These are phyloP conservation scores for Ceratonia siliqua DNA, from an alignment of 306 rosid species.

Conservation along the genomic window DNA sequence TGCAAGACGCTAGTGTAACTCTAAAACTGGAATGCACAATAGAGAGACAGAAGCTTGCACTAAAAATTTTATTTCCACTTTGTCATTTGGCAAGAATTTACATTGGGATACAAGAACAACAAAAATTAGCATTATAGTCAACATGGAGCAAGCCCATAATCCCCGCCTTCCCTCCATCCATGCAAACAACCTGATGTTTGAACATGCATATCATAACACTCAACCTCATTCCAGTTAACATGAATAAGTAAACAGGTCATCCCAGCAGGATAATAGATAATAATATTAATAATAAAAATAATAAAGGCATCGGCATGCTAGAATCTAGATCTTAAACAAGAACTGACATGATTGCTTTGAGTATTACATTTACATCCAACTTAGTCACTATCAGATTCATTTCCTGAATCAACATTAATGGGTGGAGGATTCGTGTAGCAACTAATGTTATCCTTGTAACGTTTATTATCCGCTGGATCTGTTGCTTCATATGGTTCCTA, in stretches of 20 bases:
- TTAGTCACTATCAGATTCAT: slow-evolving; percentile 75
- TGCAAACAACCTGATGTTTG: background rate
- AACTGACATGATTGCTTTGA: background rate
- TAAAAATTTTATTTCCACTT: background rate
- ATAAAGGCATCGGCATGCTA: background rate
- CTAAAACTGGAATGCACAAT: too few relatives aligned
- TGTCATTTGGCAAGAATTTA: background rate
- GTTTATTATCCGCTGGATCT: slow-evolving; percentile 85
- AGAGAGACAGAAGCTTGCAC: background rate
- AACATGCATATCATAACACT: background rate
- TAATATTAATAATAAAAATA: too few relatives aligned
- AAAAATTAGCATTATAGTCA: background rate
- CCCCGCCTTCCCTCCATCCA: background rate
- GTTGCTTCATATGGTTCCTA: slow-evolving; percentile 74
- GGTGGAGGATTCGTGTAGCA: slow-evolving; percentile 94
- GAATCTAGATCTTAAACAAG: background rate
- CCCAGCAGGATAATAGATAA: background rate
- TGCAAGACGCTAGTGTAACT: too few relatives aligned
- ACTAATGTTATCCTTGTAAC: slow-evolving; percentile 87
- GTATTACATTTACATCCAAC: background rate
- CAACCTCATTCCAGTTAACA: background rate
- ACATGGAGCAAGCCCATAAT: background rate
- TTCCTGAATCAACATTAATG: slow-evolving; percentile 78
- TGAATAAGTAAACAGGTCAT: background rate
- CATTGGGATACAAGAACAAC: background rate